These are phyloP conservation scores for Tricholoma matsutake DNA, from an alignment of 768 basidiomycete species.

Conservation along the genomic window DNA sequence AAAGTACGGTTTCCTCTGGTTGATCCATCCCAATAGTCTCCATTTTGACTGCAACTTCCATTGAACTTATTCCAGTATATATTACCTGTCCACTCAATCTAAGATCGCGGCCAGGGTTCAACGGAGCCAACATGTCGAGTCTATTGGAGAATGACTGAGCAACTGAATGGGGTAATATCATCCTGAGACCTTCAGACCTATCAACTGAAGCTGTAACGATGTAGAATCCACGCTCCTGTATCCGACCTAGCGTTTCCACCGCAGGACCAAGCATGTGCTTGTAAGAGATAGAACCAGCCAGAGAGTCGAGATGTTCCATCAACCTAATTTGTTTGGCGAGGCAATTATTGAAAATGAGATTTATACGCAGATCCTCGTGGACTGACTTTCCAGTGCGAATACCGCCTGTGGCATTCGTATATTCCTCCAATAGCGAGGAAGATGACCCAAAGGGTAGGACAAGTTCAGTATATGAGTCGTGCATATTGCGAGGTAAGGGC, in stretches of 20 bases:
- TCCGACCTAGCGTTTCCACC: conserved; percentile 49
- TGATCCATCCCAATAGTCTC: conserved; percentile 52
- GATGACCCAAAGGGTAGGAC: conserved; percentile 62
- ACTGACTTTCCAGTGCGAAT: conserved; percentile 63
- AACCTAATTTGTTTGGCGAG: conserved; percentile 35
- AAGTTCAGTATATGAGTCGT: conserved; percentile 69
- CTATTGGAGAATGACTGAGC: conserved; percentile 27
- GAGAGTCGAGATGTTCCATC: conserved; percentile 79
- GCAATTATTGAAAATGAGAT: not conserved
- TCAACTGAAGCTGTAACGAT: conserved; percentile 85
- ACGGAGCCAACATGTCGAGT: conserved; percentile 61
- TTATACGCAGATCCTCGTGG: not conserved
- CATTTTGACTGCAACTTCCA: conserved; percentile 88
- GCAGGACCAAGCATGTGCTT: conserved; percentile 74
- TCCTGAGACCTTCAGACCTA: conserved; percentile 37
- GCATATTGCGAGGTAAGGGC: conserved; percentile 53
- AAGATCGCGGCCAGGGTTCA: conserved; percentile 63
- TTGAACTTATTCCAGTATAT: conserved; percentile 70
- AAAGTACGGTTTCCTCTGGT: conserved; percentile 57
- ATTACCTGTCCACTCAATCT: conserved; percentile 80
- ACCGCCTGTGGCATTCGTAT: conserved; percentile 68
- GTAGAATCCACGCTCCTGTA: conserved; percentile 69
- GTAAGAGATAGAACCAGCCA: conserved; percentile 84
- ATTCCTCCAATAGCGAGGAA: conserved; percentile 58
- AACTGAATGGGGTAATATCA: not conserved